phyloP scores from a whole-genome alignment of 2,329 filamentous ascomycete species.

The Fusarium staphyleae region DNA sequence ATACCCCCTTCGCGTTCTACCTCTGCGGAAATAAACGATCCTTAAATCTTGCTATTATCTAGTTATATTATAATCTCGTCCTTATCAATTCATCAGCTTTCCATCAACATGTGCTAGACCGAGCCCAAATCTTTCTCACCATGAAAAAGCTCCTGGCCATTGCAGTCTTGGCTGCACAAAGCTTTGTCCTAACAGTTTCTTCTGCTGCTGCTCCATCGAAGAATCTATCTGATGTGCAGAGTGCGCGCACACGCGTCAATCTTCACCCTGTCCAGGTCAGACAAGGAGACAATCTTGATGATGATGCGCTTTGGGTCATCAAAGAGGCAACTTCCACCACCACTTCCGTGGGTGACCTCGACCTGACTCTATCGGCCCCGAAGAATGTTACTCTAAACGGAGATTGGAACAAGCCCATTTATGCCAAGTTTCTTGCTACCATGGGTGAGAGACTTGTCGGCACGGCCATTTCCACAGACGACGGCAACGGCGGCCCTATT shows the following conservation, averaged over 20 bases:
- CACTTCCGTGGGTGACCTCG: background rate
- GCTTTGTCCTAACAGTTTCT: background rate
- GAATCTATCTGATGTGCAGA: background rate
- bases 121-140: background rate
- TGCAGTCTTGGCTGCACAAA: background rate
- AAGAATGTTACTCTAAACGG: background rate
- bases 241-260: background rate
- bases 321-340: background rate
- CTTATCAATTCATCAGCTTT: no score
- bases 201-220: background rate
- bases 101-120: no score
- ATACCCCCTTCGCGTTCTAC: no score
- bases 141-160: background rate
- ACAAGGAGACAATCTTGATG: background rate
- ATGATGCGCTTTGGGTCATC: slow-evolving; percentile 1
- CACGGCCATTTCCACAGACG: slow-evolving; percentile 1
- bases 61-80: no score
- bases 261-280: background rate
- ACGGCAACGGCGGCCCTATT: background rate
- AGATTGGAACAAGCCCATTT: background rate
- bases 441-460: slow-evolving; percentile 6
- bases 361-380: background rate
- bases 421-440: background rate
- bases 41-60: no score
- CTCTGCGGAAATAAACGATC: no score